These are phyloP conservation scores for Chytriomyces sp. DNA, from an alignment of 192 early-diverging fungal species.

Conservation along the genomic window DNA sequence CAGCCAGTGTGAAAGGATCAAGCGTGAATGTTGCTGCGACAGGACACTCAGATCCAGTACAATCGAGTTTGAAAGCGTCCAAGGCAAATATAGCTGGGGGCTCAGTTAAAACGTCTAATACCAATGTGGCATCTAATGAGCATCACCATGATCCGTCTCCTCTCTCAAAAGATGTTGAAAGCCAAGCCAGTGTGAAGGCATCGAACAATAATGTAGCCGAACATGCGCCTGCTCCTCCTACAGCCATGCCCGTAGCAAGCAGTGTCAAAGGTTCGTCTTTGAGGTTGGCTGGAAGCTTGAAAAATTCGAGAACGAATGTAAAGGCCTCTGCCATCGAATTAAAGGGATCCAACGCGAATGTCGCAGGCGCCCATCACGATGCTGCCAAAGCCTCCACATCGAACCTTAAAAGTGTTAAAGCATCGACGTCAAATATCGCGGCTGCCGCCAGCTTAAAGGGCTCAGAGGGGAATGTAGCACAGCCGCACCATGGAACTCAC, in stretches of 20 bases:
- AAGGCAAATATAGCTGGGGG: neutral
- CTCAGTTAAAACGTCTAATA: neutral
- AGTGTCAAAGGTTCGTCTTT: too few relatives aligned
- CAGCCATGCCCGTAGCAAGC: neutral
- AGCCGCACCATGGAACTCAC: neutral
- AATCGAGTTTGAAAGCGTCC: neutral
- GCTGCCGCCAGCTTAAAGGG: too few relatives aligned
- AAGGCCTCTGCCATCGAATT: too few relatives aligned
- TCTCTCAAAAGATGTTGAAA: neutral
- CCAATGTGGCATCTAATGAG: neutral
- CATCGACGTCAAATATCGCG: constrained; percentile 4
- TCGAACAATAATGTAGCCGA: constrained; percentile 1
- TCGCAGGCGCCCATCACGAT: neutral
- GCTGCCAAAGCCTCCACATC: neutral
- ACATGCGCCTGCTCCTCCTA: neutral
- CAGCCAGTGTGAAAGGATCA: constrained; percentile 15
- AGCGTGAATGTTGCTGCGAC: neutral
- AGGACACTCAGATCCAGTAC: neutral
- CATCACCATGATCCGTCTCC: neutral
- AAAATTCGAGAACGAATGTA: too few relatives aligned
- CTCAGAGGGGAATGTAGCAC: neutral
- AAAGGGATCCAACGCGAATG: constrained; percentile 11
- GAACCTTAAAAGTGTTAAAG: constrained; percentile 8
- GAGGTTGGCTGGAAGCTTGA: too few relatives aligned
- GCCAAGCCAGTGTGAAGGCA: constrained; percentile 4